These are phyloP conservation scores for Amanita pallidorosea DNA, from an alignment of 768 basidiomycete species.

Conservation along the genomic window DNA sequence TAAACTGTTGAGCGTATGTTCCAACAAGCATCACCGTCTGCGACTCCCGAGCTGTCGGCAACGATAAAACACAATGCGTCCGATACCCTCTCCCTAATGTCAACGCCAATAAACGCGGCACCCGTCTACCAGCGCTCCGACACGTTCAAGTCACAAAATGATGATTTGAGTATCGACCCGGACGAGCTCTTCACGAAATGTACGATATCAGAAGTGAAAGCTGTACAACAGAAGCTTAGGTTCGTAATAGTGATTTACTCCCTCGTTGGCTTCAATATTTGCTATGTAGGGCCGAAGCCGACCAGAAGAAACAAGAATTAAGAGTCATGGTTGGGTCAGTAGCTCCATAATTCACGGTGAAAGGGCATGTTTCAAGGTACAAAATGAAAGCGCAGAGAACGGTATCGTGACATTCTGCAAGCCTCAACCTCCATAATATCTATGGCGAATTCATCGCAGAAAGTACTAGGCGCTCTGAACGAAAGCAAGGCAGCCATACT, in stretches of 20 bases:
- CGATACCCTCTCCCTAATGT: background rate
- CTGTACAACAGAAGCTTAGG: constrained; percentile 60
- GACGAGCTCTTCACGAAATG: constrained; percentile 67
- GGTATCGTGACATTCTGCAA: constrained; percentile 79
- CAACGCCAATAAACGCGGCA: background rate
- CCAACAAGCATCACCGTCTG: background rate
- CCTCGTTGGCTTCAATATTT: background rate
- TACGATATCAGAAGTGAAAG: constrained; percentile 62
- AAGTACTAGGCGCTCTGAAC: constrained; percentile 51
- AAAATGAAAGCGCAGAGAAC: constrained; percentile 66
- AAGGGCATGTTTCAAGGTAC: constrained; percentile 15
- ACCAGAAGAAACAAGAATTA: constrained; percentile 81
- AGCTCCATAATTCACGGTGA: background rate
- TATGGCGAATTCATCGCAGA: constrained; percentile 57
- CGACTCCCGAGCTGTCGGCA: background rate
- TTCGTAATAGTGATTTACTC: constrained; percentile 15
- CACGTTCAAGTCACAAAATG: constrained; percentile 2
- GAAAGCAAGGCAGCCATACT: constrained; percentile 48
- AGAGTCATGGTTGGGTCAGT: constrained; percentile 90
- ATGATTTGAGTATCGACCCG: constrained; percentile 29
- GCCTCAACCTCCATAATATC: constrained; percentile 79
- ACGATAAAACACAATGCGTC: background rate
- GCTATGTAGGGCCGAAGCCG: constrained; percentile 56
- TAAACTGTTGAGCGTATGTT: background rate
- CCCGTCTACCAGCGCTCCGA: background rate